phyloP scores from a whole-genome alignment of 768 basidiomycete species.

The Pluteus cervinus region DNA sequence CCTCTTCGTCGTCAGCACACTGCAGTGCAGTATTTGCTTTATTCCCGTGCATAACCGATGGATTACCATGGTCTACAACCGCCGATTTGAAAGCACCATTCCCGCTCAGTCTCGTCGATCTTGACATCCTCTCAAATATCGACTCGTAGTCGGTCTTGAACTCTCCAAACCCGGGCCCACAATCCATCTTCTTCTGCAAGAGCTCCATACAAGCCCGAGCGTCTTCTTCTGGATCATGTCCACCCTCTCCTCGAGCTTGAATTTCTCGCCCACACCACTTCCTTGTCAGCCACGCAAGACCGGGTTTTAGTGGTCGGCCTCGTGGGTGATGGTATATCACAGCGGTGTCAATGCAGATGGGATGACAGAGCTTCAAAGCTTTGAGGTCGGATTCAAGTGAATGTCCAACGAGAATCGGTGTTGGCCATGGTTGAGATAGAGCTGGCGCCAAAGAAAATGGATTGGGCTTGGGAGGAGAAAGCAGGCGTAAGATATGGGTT shows the following conservation, averaged over 20 bases:
- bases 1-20: slow-evolving; percentile 74
- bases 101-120: slow-evolving; percentile 34
- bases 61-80: slow-evolving; percentile 84
- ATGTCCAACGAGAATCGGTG: slow-evolving; percentile 86
- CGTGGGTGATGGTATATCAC: slow-evolving; percentile 89
- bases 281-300: slow-evolving; percentile 93
- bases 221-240: slow-evolving; percentile 94
- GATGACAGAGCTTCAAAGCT: slow-evolving; percentile 82
- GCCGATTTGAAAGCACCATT: slow-evolving; percentile 38
- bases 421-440: slow-evolving; percentile 30
- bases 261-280: slow-evolving; percentile 92
- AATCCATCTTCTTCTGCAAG: slow-evolving; percentile 71
- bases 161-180: slow-evolving; percentile 79
- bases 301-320: slow-evolving; percentile 90
- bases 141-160: slow-evolving; percentile 81
- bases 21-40: slow-evolving; percentile 75
- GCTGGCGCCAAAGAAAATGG: slow-evolving; percentile 31
- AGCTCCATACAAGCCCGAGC: slow-evolving; percentile 85
- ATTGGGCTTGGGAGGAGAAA: slow-evolving; percentile 43
- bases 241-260: slow-evolving; percentile 76
- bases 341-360: slow-evolving; percentile 88
- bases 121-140: slow-evolving; percentile 79
- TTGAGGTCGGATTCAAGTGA: slow-evolving; percentile 93
- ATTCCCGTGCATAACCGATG: slow-evolving; percentile 75
- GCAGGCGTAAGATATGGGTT: slow-evolving; percentile 53